Conservation (phyloP, 768 basidiomycete species). For the Kwoniella shandongensis region DNA sequence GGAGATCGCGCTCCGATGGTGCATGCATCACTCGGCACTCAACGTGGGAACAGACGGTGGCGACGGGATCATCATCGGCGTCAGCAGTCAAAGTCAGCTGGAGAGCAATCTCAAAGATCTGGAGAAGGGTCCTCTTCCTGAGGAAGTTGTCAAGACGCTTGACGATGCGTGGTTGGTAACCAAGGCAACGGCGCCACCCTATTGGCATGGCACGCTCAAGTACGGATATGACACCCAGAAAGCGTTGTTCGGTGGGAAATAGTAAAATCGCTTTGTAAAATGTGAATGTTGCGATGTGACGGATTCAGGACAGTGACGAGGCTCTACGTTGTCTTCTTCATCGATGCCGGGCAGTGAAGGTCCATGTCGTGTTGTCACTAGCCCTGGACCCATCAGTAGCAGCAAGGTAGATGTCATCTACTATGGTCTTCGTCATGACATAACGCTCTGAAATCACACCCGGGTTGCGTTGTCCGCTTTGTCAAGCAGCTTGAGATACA, state of each 20-base stretch:
- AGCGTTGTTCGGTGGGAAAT: conserved; percentile 26
- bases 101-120: conserved; percentile 53
- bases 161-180: conserved; percentile 61
- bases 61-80: conserved; percentile 62
- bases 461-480: too few relatives aligned
- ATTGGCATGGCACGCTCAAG: conserved; percentile 51
- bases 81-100: conserved; percentile 62
- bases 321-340: too few relatives aligned
- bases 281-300: too few relatives aligned
- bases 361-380: too few relatives aligned
- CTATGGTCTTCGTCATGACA: too few relatives aligned
- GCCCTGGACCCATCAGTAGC: too few relatives aligned
- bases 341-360: too few relatives aligned
- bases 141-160: conserved; percentile 60
- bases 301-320: too few relatives aligned
- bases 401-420: too few relatives aligned
- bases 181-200: conserved; percentile 56
- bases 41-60: conserved; percentile 51
- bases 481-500: too few relatives aligned
- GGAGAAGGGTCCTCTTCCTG: conserved; percentile 63
- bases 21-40: conserved; percentile 59
- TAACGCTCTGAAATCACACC: too few relatives aligned
- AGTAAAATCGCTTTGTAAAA: too few relatives aligned
- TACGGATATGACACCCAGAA: conserved; percentile 37
- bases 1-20: conserved; percentile 58